phyloP scores from a whole-genome alignment of 1,139 yeast species.

The Lipomyces yarrowii region DNA sequence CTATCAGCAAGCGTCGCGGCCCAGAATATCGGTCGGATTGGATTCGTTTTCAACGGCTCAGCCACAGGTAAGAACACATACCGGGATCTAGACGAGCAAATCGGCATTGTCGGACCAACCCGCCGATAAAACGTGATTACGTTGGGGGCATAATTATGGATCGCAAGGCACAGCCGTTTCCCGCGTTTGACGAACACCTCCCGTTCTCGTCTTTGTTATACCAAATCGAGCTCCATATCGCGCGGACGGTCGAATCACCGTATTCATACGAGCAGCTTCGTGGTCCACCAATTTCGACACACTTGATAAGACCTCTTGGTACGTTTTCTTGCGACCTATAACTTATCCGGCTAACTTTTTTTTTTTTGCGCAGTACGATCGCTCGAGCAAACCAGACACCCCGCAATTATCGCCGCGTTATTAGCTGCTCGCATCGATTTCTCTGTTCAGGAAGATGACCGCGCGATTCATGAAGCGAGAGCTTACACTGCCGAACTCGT shows the following conservation, averaged over 20 bases:
- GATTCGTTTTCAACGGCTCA: too few relatives aligned
- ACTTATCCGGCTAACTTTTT: neutral
- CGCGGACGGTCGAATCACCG: constrained; percentile 37
- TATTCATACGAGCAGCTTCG: constrained; percentile 38
- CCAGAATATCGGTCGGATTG: too few relatives aligned
- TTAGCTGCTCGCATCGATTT: constrained; percentile 39
- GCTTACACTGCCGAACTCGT: constrained; percentile 40
- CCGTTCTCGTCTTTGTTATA: constrained; percentile 30
- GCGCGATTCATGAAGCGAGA: constrained; percentile 39
- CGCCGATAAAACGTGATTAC: neutral
- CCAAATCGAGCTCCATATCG: constrained; percentile 31
- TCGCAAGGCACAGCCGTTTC: constrained; percentile 31
- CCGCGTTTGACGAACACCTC: constrained; percentile 22
- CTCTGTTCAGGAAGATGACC: constrained; percentile 36
- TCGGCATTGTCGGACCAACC: neutral
- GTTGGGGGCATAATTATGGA: constrained; percentile 12
- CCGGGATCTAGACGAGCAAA: neutral
- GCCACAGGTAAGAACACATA: too few relatives aligned
- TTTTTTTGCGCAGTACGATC: constrained; percentile 22
- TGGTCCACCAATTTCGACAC: constrained; percentile 34
- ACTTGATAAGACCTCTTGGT: constrained; percentile 37
- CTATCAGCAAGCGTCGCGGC: too few relatives aligned
- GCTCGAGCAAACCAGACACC: constrained; percentile 35
- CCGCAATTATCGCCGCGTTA: constrained; percentile 41
- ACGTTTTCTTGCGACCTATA: neutral